A percentile compares a stretch with the other conserved stretches of the same genome.
Evolutionary conservation across 176 grass and related monocot species (phyloP).

Genomic region (Triticum timopheevii): DNA sequence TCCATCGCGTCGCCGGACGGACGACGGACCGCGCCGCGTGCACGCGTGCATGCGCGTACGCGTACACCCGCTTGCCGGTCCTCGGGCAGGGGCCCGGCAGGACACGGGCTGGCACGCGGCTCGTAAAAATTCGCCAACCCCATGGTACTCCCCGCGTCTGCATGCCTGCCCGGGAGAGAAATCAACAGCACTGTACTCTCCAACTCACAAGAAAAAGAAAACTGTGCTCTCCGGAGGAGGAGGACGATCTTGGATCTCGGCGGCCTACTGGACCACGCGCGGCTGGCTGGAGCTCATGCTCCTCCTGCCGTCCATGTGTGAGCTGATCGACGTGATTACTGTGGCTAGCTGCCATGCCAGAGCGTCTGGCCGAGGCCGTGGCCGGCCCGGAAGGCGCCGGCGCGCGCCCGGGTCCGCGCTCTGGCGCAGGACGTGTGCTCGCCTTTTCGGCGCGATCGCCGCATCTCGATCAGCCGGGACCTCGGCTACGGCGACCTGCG

Average conservation of each 20-base stretch:
- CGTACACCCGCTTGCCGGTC: no score
- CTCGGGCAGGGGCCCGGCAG: no score
- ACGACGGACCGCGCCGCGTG: no score
- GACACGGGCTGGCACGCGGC: background rate
- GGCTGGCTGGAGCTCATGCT: background rate
- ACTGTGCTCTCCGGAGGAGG: no score
- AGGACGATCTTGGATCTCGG: no score
- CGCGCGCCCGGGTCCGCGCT: background rate
- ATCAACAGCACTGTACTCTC: no score
- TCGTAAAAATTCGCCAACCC: no score
- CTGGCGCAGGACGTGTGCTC: background rate
- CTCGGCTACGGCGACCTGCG: background rate
- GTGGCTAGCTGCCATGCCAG: background rate
- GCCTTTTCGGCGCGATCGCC: background rate
- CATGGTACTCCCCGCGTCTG: background rate
- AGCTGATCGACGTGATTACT: background rate
- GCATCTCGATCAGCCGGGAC: constrained; percentile 4
- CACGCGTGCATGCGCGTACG: no score
- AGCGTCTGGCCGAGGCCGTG: background rate
- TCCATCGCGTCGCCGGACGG: no score
- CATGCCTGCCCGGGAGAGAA: no score
- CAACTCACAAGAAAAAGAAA: no score
- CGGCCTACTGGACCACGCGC: background rate
- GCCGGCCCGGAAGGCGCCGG: background rate
- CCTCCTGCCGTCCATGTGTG: background rate